A percentile compares a stretch with the other conserved stretches of the same genome.
phyloP scores from a whole-genome alignment of 2,329 filamentous ascomycete genomes.

The Mycogone perniciosa region DNA sequence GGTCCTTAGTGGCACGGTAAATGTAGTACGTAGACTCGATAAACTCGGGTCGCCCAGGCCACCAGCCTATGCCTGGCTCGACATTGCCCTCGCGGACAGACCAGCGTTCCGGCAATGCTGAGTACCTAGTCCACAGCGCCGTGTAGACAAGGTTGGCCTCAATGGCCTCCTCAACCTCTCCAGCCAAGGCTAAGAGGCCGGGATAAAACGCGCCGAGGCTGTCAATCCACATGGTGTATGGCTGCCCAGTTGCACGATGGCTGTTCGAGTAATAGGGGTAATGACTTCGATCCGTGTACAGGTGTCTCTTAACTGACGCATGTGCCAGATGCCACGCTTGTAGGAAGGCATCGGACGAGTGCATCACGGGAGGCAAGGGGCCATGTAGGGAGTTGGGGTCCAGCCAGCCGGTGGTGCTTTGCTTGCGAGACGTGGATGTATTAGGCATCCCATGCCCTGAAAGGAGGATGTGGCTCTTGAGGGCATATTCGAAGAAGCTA shows the following conservation, averaged over 20 bases:
- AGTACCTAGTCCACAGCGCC: constrained; percentile 89
- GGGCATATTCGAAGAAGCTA: constrained; percentile 96
- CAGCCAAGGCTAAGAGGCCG: constrained; percentile 76
- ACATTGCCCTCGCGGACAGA: constrained; percentile 77
- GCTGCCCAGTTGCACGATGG: constrained; percentile 80
- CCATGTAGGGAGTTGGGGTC: constrained; percentile 58
- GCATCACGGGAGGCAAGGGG: constrained; percentile 56
- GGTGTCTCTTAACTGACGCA: constrained; percentile 77
- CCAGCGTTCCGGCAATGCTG: constrained; percentile 92
- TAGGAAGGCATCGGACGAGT: constrained; percentile 72
- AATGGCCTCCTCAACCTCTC: constrained; percentile 84
- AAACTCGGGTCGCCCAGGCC: constrained; percentile 92
- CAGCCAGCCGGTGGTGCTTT: constrained; percentile 42
- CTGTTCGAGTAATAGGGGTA: constrained; percentile 92
- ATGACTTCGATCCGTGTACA: constrained; percentile 71
- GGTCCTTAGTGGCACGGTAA: constrained; percentile 88
- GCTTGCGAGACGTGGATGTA: constrained; percentile 32
- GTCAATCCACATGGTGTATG: constrained; percentile 90
- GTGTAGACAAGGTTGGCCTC: constrained; percentile 86
- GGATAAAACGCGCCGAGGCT: constrained; percentile 94
- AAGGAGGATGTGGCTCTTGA: constrained; percentile 87
- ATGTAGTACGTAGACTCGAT: constrained; percentile 95
- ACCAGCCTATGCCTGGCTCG: constrained; percentile 85
- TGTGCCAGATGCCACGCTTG: constrained; percentile 80
- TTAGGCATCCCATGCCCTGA: constrained; percentile 65